Evolutionary conservation across 768 basidiomycete genomes (phyloP).

Genomic region (Mycena venus): DNA sequence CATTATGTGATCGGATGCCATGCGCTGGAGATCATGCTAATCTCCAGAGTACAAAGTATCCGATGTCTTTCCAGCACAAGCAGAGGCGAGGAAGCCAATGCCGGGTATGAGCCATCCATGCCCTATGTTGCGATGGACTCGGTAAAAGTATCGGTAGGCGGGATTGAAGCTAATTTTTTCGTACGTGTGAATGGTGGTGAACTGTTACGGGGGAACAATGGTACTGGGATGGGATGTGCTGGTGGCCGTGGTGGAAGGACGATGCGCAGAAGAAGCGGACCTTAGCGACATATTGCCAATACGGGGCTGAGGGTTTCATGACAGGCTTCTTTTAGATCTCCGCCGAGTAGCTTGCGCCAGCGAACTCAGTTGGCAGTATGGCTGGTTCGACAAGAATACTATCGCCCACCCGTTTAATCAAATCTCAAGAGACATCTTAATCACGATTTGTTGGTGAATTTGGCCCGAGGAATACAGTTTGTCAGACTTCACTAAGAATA

Average conservation of each 20-base stretch:
- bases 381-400: too few species aligned
- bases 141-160: background rate
- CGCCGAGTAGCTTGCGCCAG: too few species aligned
- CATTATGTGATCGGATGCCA: background rate
- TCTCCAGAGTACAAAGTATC: background rate
- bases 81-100: background rate
- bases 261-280: too few species aligned
- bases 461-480: too few species aligned
- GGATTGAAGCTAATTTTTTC: background rate
- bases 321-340: too few species aligned
- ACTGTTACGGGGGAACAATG: background rate
- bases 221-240: background rate
- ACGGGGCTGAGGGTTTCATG: too few species aligned
- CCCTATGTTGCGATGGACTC: background rate
- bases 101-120: background rate
- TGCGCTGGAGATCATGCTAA: background rate
- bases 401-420: too few species aligned
- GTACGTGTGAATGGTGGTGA: background rate
- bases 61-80: background rate
- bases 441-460: too few species aligned
- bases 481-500: too few species aligned
- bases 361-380: too few species aligned
- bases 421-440: too few species aligned
- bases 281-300: too few species aligned
- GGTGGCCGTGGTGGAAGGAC: background rate